These are phyloP conservation scores for Pseudonitzschia multiseries DNA, from an alignment of 108 stramenopile species.

Conservation along the genomic window DNA sequence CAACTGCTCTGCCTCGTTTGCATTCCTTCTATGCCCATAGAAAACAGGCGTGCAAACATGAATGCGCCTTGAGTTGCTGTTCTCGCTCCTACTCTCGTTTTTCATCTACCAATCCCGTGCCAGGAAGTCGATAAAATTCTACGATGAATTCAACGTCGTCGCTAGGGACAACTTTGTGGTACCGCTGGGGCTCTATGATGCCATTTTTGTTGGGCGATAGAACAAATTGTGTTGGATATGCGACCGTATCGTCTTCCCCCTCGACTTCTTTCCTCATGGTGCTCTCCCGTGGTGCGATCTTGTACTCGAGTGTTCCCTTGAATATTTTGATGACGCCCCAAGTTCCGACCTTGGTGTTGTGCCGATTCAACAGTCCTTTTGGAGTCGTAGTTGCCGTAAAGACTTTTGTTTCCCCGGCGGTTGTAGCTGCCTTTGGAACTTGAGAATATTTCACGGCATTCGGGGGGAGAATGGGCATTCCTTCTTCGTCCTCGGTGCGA, in stretches of 20 bases:
- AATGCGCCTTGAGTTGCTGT: too few species aligned
- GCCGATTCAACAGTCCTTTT: constrained; percentile 42
- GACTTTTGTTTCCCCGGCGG: background rate
- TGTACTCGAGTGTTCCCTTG: constrained; percentile 45
- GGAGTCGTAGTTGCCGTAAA: constrained; percentile 43
- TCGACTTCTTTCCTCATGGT: background rate
- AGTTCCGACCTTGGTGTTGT: constrained; percentile 59
- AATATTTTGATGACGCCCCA: constrained; percentile 53
- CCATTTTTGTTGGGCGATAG: background rate
- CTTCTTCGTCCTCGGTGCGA: background rate
- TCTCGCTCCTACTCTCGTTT: constrained; percentile 37
- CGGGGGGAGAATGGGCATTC: constrained; percentile 44
- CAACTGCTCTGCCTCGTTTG: too few species aligned
- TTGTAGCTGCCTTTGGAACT: constrained; percentile 31
- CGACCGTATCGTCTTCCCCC: background rate
- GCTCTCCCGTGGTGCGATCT: background rate
- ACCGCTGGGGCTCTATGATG: background rate
- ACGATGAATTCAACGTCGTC: constrained; percentile 59
- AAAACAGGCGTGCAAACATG: too few species aligned
- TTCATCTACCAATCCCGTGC: constrained; percentile 51
- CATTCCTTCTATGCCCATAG: too few species aligned
- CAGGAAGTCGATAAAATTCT: constrained; percentile 52
- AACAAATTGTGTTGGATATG: background rate
- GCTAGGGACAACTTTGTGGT: constrained; percentile 41
- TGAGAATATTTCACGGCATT: constrained; percentile 48